Evolutionary conservation across 78 protist species (phyloP), one percentile per base, ranked within the genome.

Genomic region (Dictyostelium firmibasis): DNA sequence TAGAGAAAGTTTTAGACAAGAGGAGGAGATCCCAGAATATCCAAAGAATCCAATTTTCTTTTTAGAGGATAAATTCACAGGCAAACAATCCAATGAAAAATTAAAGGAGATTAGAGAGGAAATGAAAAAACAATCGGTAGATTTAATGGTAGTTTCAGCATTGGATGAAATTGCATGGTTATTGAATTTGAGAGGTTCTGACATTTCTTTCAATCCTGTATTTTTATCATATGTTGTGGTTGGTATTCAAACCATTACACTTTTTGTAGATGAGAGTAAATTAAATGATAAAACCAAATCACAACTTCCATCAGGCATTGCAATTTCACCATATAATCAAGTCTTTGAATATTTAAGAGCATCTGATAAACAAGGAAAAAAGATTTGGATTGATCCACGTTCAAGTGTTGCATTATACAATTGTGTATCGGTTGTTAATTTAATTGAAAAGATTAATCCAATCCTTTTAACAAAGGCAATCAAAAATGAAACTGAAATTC

Each of bases 121-220:
- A 3, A 31, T 87, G 57, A 14, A n/a, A 4, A 33, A 64, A 25
- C 44, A 27, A 23, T 43, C 27, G 3, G 88, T 78, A 8, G 96
- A 53, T 16, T 94, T 79, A 13, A 27, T 96, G 44, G 83, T 96
- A 50, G 83, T 98, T 38, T 36, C 97, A 50, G 96, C 97, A 4
- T 83, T 97, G 25, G 98, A 98, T 83, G 98, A 98, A 79, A 81
- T 98, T 27, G 98, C 98, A 6, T 97, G 98, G 98, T 92, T 95
- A 35, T 81, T 96, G 69, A 98, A 98, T 95, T 60, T 97, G 4
- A 92, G 99, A 27, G 98, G 98, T 11, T 50, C 82, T 14, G 98
- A 97, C 79, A 69, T 96, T 33, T 47, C 74, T 2, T 97, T 74
- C 62, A 94, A 81, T 53, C 98, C 97, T 10, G 97, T 97, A 76